A percentile compares a stretch with the other conserved stretches of the same genome.
Evolutionary conservation across 148 eudicot genomes (phyloP).

Genomic region (Rhododendron ferrugineum): DNA sequence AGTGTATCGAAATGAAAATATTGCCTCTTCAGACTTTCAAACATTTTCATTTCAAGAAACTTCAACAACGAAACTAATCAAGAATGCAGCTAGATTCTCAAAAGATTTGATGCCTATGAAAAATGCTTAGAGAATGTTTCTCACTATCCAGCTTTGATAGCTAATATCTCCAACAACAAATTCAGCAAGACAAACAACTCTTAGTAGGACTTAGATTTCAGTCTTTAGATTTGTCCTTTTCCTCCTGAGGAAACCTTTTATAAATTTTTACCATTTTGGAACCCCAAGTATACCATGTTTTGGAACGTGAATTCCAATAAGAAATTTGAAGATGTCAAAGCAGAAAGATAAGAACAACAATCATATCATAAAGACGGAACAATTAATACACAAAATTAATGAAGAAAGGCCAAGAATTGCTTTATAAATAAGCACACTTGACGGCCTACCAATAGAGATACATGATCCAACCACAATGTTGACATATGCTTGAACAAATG

Average conservation of each 20-base stretch:
- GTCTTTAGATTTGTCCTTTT: neutral
- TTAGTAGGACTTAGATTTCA: neutral
- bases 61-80: neutral
- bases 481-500: slow-evolving; percentile 83
- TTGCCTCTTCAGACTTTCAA: neutral
- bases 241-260: neutral
- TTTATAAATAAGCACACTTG: neutral
- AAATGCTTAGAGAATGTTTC: neutral
- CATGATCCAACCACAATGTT: slow-evolving; percentile 90
- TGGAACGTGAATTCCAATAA: neutral
- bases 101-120: neutral
- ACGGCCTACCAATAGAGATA: slow-evolving; percentile 78
- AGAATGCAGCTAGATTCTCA: neutral
- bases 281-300: neutral
- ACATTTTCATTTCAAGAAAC: neutral
- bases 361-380: neutral
- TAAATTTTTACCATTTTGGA: neutral
- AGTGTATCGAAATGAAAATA: neutral
- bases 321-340: neutral
- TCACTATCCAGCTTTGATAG: neutral
- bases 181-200: neutral
- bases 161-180: neutral
- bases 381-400: neutral
- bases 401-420: neutral
- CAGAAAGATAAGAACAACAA: neutral